Evolutionary conservation across 83 land plant genomes (phyloP).

Genomic region (Isoetes engelmannii): DNA sequence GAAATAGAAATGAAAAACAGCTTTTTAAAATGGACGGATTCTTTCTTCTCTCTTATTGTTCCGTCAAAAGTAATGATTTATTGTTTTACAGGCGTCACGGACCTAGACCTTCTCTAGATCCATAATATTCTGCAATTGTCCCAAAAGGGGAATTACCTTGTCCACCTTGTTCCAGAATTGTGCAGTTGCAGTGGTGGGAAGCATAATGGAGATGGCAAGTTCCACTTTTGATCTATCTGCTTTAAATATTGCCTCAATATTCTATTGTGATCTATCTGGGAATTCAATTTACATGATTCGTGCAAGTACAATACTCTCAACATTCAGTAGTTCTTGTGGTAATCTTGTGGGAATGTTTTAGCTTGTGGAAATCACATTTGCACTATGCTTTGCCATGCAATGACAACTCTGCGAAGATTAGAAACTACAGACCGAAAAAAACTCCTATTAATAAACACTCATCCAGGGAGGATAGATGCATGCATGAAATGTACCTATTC

Average conservation of each 20-base stretch:
- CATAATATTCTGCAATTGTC: too few relatives aligned
- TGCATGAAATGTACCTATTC: conserved; percentile 77
- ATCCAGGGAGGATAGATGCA: conserved; percentile 26
- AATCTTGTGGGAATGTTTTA: conserved; percentile 78
- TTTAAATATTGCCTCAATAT: neutral
- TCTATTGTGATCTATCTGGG: neutral
- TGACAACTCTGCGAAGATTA: conserved; percentile 17
- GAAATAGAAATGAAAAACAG: too few relatives aligned
- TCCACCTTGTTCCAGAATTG: conserved; percentile 77
- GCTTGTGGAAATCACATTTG: conserved; percentile 91
- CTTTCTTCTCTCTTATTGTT: too few relatives aligned
- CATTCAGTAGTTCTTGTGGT: conserved; percentile 51
- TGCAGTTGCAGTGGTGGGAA: conserved; percentile 68
- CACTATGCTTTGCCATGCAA: conserved; percentile 63
- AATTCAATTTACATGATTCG: conserved; percentile 1
- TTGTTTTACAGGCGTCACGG: too few relatives aligned
- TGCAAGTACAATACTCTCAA: conserved; percentile 82
- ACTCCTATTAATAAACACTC: neutral
- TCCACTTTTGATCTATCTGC: conserved; percentile 1
- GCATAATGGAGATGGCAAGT: conserved; percentile 69
- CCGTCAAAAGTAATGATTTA: too few relatives aligned
- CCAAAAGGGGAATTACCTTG: conserved; percentile 60
- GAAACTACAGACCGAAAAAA: conserved; percentile 2
- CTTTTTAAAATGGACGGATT: too few relatives aligned
- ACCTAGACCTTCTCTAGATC: too few relatives aligned